Conservation (phyloP, 2,329 filamentous ascomycete genomes). For the Cladorrhinum sp. region DNA sequence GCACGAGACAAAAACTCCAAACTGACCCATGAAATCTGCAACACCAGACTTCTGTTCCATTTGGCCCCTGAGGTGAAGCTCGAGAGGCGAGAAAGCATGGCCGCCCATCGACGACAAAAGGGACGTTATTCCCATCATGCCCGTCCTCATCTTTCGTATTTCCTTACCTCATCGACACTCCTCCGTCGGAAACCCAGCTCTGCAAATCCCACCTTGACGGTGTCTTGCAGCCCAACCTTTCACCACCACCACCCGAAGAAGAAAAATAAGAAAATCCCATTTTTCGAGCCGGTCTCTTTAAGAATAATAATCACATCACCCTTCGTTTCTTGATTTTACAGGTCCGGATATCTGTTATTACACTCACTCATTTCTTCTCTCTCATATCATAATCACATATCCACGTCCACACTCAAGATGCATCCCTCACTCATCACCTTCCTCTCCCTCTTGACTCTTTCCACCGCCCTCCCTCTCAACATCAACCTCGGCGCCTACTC, state of each 20-base stretch:
- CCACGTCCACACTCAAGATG: background rate
- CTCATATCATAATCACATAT: background rate
- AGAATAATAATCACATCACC: background rate
- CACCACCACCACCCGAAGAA: background rate
- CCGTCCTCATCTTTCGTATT: background rate
- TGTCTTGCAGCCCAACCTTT: background rate
- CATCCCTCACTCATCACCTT: constrained; percentile 2
- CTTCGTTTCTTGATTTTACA: background rate
- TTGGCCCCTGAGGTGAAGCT: background rate
- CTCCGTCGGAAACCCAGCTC: background rate
- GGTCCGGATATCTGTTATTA: background rate
- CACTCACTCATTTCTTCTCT: background rate
- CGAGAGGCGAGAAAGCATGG: background rate
- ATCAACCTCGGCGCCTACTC: constrained; percentile 53
- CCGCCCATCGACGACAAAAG: background rate
- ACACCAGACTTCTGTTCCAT: background rate
- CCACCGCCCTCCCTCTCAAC: constrained; percentile 45
- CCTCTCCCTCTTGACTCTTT: constrained; percentile 19
- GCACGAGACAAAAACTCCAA: background rate
- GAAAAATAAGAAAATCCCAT: background rate
- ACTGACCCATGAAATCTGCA: background rate
- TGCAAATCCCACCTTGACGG: background rate
- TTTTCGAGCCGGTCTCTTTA: background rate
- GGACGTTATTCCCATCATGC: background rate
- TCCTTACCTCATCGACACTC: background rate